phyloP scores from a whole-genome alignment of 306 rosid species.

The Astragalus membranaceus region DNA sequence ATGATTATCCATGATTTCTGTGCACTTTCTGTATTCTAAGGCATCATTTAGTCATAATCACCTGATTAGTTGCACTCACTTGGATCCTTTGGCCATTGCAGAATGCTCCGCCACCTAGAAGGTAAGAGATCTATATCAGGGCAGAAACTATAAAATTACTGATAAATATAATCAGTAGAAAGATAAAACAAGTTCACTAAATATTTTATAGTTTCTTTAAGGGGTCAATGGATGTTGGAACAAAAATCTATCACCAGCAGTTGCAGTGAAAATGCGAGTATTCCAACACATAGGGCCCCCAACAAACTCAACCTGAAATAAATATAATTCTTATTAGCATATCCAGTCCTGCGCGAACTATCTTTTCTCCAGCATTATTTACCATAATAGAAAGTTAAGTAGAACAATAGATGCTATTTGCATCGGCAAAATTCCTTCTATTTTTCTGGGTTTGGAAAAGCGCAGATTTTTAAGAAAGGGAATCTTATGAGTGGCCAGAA shows the following conservation, averaged over 20 bases:
- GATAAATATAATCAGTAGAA: constrained; percentile 13
- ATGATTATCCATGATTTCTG: background rate
- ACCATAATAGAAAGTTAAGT: background rate
- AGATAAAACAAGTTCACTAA: constrained; percentile 7
- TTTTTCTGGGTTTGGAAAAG: too few species aligned
- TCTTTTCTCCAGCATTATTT: background rate
- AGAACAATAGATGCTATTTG: background rate
- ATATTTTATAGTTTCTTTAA: background rate
- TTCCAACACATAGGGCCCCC: constrained; percentile 99
- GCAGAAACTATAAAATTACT: background rate
- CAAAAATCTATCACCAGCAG: constrained; percentile 48
- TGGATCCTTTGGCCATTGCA: constrained; percentile 80
- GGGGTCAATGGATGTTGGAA: background rate
- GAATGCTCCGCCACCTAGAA: constrained; percentile 84
- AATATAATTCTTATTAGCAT: background rate
- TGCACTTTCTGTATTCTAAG: background rate
- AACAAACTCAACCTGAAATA: constrained; percentile 84
- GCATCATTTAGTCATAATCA: constrained; percentile 18
- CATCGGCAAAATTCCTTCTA: too few species aligned
- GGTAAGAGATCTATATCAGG: constrained; percentile 20
- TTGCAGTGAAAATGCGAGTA: constrained; percentile 82
- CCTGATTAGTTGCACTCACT: constrained; percentile 70
- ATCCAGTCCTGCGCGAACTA: background rate
- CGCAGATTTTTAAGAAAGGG: too few species aligned
- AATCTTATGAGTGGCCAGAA: background rate